phyloP scores from a whole-genome alignment of 208 protist species.

The Acanthamoeba lenticulata region DNA sequence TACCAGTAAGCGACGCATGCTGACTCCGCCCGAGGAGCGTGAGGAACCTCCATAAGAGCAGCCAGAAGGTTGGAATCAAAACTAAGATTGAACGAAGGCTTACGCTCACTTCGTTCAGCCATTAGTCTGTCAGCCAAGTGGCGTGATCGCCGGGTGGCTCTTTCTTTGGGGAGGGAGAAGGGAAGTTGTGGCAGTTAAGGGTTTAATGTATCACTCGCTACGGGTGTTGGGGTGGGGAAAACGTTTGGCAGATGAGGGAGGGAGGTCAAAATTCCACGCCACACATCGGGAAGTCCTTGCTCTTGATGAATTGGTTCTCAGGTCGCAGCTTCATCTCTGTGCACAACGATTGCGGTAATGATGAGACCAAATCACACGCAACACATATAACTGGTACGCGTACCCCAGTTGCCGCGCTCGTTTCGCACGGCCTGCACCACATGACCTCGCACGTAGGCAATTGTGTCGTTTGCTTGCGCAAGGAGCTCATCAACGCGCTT shows the following conservation, averaged over 20 bases:
- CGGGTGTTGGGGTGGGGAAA: neutral
- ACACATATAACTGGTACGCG: neutral
- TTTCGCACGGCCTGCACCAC: constrained; percentile 19
- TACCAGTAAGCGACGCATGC: too few species aligned
- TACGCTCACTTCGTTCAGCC: too few species aligned
- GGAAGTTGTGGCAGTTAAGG: too few species aligned
- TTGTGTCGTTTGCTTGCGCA: neutral
- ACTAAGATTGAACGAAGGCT: too few species aligned
- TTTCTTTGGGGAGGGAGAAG: too few species aligned
- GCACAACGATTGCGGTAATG: too few species aligned
- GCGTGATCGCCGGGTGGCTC: too few species aligned
- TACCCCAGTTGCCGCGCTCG: constrained; percentile 35
- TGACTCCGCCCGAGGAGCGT: too few species aligned
- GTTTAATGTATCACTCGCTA: neutral
- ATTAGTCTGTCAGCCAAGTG: too few species aligned
- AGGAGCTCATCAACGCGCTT: constrained; percentile 29
- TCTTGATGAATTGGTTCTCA: neutral
- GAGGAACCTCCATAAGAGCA: too few species aligned
- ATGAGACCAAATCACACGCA: neutral
- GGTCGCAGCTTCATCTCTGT: constrained; percentile 38
- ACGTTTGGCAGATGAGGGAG: neutral
- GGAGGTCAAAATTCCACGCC: neutral
- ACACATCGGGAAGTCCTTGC: constrained; percentile 26
- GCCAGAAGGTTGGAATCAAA: too few species aligned
- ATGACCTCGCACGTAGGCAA: constrained; percentile 3